Base-by-base conservation (phyloP, 805 yeast genomes). In the Cephaloascus albidus region DNA sequence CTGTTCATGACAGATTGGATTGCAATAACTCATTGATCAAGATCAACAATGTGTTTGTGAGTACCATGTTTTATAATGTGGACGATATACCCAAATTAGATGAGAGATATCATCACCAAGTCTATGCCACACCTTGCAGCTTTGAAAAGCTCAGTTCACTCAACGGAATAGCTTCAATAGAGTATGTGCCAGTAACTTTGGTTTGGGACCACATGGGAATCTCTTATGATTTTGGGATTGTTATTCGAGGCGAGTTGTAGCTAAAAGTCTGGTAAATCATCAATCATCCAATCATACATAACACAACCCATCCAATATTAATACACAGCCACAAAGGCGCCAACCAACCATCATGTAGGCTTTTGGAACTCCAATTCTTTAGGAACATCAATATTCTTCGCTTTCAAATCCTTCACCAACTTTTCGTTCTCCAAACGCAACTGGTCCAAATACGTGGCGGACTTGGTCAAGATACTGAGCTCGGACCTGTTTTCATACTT, bases 401-500 rank as follows among this genome's bases (percentile, higher is more conserved):
- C 53, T 28, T 55, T 53, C 30, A 81, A 64, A 35, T 61, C 40
- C 26, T 57, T 47, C 15, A 77, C 51, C 41, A 81, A 64, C 37
- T 55, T 49, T 15, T 52, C 52, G 51, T 81, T 76, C 44, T 78
- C 80, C 4, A 53, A 54, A 45, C 74, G 67, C 30, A 82, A 56
- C 44, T 66, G 54, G 37, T 63, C 67, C 23, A 82, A 67, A 48
- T 76, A 78, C 35, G 74, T 74, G 19, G 76, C 71, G 18, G 78
- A 68, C 52, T 85, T 82, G 14, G 77, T 70, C 42, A 88, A 69
- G 10, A 89, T 85, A 15, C 78, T 68, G 27, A 85, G 70, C 51
- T 89, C 97, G 1, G 95, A 82, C 34, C 96, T 64, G 40, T 82
- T 78, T 48, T 90, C 96, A 18, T 67, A 63, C n/a, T 70, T 68